Conservation (phyloP, 2,329 filamentous ascomycete species). For the Elsinoe arachidis region DNA sequence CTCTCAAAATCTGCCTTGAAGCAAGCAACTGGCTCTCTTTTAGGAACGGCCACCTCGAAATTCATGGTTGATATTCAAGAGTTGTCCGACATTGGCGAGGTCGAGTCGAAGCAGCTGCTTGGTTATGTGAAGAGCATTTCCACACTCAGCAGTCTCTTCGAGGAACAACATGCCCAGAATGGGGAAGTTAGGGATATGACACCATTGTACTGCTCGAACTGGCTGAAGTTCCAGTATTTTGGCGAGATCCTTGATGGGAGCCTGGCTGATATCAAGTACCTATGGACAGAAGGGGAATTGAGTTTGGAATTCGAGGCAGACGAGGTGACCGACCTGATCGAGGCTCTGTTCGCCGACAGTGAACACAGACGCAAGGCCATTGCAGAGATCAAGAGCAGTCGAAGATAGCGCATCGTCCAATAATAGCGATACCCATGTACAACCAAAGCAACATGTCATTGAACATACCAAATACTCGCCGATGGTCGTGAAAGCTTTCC, state of each 20-base stretch:
- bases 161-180: constrained; percentile 33
- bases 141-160: constrained; percentile 49
- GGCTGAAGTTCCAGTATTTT: constrained; percentile 58
- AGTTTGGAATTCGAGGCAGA: constrained; percentile 53
- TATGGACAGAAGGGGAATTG: constrained; percentile 57
- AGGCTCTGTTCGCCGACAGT: constrained; percentile 56
- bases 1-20: constrained; percentile 52
- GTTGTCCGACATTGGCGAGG: constrained; percentile 54
- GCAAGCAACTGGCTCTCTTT: constrained; percentile 52
- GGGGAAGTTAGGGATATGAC: constrained; percentile 43
- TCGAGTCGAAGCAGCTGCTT: constrained; percentile 52
- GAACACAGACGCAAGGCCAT: constrained; percentile 51
- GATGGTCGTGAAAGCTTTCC: neutral
- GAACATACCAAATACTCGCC: neutral
- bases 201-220: constrained; percentile 53
- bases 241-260: constrained; percentile 54
- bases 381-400: constrained; percentile 41
- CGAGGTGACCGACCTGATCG: constrained; percentile 55
- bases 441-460: neutral
- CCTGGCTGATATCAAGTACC: constrained; percentile 55
- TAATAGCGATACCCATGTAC: neutral
- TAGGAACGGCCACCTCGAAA: constrained; percentile 50
- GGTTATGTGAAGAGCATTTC: constrained; percentile 48
- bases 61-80: constrained; percentile 56
- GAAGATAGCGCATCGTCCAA: neutral